Evolutionary conservation across 2,329 filamentous ascomycete species (phyloP), one percentile per base, ranked within the genome.

Genomic region (Cercospora janseana): DNA sequence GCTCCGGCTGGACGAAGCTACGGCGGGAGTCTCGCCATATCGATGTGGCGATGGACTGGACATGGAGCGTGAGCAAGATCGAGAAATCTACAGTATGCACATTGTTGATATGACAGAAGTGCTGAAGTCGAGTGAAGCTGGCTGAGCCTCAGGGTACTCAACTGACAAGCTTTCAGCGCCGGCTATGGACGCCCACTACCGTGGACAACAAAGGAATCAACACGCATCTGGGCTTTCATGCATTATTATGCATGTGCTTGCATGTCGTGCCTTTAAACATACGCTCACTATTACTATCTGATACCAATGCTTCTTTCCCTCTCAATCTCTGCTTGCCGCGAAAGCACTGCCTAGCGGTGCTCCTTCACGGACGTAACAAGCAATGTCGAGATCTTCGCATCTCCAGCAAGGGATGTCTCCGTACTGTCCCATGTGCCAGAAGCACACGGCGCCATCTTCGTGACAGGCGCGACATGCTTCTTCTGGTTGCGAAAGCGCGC

Each of bases 1-100:
- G 48, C 58, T 60, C 54, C 72, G 71, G 60, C 72, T 75, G 37
- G 72, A 73, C 29, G 73, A 75, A 54, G 73, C 70, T 69, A 73
- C 63, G 63, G 70, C 69, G 59, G 66, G 67, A 46, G 60, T 53
- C 54, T 65, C 56, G 43, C 59, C 59, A 49, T 61, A 58, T 35
- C 51, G 57, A 43, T 61, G 61, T 21, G 60, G 63, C 34, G 64
- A 65, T 16, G 60, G 63, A 55, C 63, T 65, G 57, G 66, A 69
- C 67, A 69, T 69, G 58, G 55, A 57, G 63, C 63, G 64, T 61
- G 45, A 27, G 49, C 38, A 52, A 32, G 20, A 24, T 18, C 21
- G 23, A 15, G 7, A 35, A 20, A 31, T 21, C 18, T 6, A 38
- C 34, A 38, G 12, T 21, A 38, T 37, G 29, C 28, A 46, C 43